Evolutionary conservation across 148 eudicot genomes (phyloP), one percentile per base, ranked within the genome.

Genomic region (Rhododendron kiyosumense): DNA sequence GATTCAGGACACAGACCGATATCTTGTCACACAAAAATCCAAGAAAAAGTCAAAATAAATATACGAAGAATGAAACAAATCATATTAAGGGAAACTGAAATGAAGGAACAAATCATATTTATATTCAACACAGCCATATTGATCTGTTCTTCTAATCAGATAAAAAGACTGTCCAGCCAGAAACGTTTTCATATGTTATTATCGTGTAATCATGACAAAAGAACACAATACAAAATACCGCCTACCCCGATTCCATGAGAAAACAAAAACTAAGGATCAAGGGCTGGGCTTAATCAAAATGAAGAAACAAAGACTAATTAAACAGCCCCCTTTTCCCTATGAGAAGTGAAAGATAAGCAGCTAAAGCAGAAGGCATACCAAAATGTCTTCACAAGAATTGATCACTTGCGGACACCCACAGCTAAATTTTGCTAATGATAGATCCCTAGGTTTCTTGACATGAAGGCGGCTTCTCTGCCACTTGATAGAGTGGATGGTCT

Each of bases 181-280:
- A 43, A 78, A 49, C n/a, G 46, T 26, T 48, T 49, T 13, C 20
- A 79, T 49, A 49, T 52, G 61, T 28, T 79, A 79, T 48, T 8
- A 28, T 28, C 34, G 22, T 49, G 22, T 49, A 46, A 79, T 79
- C 43, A 48, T 34, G 15, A 48, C 8, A 79, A 49, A 84, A 34
- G 30, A 84, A 48, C n/a, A 84, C 75, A 34, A 85, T 81, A 86
- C 79, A 81, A 86, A 85, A 79, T 46, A 69, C n/a, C 43, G 71
- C 78, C 87, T 52, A 69, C 54, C 84, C 84, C 15, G 28, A 49
- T 48, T 36, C 79, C 83, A 85, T 74, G 45, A 63, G 54, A 63
- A 79, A 65, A 79, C 76, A 71, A 71, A 86, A 75, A 57, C 17
- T 79, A 85, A 85, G 78, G 84, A 86, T 80, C 80, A 86, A 51